These are phyloP conservation scores for Cyclocybe aegerita DNA, from an alignment of 768 basidiomycete genomes.

Conservation along the genomic window DNA sequence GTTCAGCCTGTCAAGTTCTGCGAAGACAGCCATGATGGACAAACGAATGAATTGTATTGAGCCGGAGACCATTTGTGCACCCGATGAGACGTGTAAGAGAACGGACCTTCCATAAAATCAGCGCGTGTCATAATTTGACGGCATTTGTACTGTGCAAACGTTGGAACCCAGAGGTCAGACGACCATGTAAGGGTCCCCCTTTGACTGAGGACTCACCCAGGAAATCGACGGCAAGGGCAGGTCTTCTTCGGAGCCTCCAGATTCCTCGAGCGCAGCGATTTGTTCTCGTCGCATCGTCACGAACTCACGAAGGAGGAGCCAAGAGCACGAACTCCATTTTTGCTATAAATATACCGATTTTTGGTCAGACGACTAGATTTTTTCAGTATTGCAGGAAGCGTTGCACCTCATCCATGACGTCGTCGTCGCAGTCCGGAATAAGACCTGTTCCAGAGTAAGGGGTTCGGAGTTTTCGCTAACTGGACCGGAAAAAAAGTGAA, in stretches of 20 bases:
- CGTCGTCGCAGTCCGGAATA: conserved; percentile 81
- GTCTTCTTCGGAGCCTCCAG: conserved; percentile 33
- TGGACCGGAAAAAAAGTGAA: not conserved
- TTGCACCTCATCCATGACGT: conserved; percentile 85
- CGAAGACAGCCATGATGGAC: not conserved
- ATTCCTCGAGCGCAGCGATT: conserved; percentile 22
- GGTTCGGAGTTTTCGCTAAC: not conserved
- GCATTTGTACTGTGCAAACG: conserved; percentile 52
- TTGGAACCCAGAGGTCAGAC: conserved; percentile 1
- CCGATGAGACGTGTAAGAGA: not conserved
- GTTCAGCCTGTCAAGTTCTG: conserved; percentile 66
- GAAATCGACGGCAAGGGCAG: conserved; percentile 63
- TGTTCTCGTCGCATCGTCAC: conserved; percentile 58
- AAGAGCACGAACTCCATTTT: conserved; percentile 83
- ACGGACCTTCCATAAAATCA: conserved; percentile 76
- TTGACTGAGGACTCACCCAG: conserved; percentile 40
- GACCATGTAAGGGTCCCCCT: not conserved
- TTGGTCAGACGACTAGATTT: not conserved
- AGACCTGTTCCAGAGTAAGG: conserved; percentile 36
- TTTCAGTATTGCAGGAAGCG: not conserved
- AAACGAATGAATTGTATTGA: not conserved
- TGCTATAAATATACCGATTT: conserved; percentile 38
- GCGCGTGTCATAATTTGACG: conserved; percentile 82
- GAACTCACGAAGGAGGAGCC: conserved; percentile 75
- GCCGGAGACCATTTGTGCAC: too few species aligned